phyloP scores from a whole-genome alignment of 176 grass and related monocot species.

The Zea mays region DNA sequence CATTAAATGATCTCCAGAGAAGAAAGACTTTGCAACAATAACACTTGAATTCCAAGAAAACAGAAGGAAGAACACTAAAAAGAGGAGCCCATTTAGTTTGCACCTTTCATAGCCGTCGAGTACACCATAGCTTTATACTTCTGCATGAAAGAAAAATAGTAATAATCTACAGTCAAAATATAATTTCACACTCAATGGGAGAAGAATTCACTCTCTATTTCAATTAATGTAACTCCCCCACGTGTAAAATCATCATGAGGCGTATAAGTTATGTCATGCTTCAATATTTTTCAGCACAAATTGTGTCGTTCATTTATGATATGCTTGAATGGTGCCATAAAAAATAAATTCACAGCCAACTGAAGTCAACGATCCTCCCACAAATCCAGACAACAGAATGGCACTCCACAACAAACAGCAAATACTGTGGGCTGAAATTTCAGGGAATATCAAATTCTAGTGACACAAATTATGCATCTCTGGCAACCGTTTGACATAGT shows the following conservation, averaged over 20 bases:
- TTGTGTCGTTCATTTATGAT: not conserved
- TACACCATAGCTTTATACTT: conserved; percentile 40
- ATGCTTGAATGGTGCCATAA: not conserved
- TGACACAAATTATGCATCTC: not conserved
- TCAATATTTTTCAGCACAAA: not conserved
- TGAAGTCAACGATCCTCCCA: not conserved
- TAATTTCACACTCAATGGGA: not conserved
- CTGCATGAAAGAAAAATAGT: conserved; percentile 41
- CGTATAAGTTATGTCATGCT: not conserved
- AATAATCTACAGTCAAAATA: conserved; percentile 4
- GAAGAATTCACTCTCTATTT: not conserved
- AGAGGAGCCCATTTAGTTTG: not conserved
- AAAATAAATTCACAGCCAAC: not conserved
- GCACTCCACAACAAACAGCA: not conserved
- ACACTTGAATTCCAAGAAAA: not conserved
- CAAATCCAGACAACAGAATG: not conserved
- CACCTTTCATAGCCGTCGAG: conserved; percentile 55
- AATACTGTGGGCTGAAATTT: not conserved
- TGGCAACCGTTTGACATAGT: not conserved
- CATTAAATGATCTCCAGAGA: not conserved
- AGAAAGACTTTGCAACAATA: not conserved
- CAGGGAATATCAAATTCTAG: not conserved
- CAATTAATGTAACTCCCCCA: not conserved
- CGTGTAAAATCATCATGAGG: not conserved
- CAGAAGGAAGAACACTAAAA: conserved; percentile 8